Evolutionary conservation across 371 early-diverging fungal genomes (phyloP).

Genomic region (Apophysomyces elegans): DNA sequence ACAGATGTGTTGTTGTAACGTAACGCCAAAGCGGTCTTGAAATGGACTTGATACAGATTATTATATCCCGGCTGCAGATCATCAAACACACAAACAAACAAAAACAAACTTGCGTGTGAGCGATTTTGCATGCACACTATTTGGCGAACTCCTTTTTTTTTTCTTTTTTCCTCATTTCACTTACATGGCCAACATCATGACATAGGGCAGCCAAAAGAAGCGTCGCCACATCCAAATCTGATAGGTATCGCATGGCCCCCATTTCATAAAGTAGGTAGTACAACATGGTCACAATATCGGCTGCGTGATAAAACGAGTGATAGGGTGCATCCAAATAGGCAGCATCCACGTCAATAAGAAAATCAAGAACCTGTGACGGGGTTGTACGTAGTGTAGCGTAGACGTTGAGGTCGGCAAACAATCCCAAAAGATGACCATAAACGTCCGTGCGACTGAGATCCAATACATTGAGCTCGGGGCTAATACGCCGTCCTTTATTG

Average conservation of each 20-base stretch:
- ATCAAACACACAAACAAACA: constrained; percentile 20
- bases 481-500: constrained; percentile 19
- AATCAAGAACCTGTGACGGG: constrained; percentile 72
- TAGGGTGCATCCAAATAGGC: constrained; percentile 80
- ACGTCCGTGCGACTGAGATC: constrained; percentile 35
- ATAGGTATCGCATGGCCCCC: constrained; percentile 62
- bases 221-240: constrained; percentile 69
- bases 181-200: constrained; percentile 91
- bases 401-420: constrained; percentile 23
- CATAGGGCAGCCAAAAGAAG: constrained; percentile 85
- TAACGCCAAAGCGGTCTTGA: constrained; percentile 68
- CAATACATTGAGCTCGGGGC: constrained; percentile 24
- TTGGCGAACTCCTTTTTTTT: constrained; percentile 17
- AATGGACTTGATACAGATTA: constrained; percentile 83
- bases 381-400: constrained; percentile 40
- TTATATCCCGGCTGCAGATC: constrained; percentile 78
- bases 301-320: constrained; percentile 90
- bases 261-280: constrained; percentile 74
- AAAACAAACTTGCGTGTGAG: constrained; percentile 1
- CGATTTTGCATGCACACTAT: not conserved
- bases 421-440: constrained; percentile 33
- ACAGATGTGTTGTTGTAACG: constrained; percentile 72
- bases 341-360: constrained; percentile 75
- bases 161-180: constrained; percentile 26
- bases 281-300: constrained; percentile 83